These are phyloP conservation scores for Colletotrichum euphorbiae DNA, from an alignment of 2,329 filamentous ascomycete genomes.

Conservation along the genomic window DNA sequence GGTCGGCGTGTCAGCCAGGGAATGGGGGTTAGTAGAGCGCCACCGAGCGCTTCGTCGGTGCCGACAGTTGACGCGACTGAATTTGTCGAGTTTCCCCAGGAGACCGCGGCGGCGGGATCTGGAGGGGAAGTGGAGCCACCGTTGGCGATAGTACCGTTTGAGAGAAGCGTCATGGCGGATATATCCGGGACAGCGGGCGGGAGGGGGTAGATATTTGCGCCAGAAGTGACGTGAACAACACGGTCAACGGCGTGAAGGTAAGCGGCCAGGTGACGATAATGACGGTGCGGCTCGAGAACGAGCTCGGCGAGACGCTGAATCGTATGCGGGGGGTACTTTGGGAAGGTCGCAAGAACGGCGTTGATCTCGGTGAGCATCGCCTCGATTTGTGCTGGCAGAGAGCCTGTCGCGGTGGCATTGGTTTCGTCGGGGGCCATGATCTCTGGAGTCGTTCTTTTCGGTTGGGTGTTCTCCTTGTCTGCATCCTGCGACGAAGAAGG, in stretches of 20 bases:
- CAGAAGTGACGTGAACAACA: conserved; percentile 89
- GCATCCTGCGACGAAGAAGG: conserved; percentile 64
- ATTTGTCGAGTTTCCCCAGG: conserved; percentile 61
- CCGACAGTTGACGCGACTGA: conserved; percentile 65
- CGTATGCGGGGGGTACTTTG: conserved; percentile 85
- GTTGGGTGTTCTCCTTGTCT: conserved; percentile 76
- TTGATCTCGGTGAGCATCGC: conserved; percentile 72
- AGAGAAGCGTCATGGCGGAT: conserved; percentile 63
- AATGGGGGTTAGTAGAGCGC: conserved; percentile 92
- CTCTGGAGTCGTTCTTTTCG: conserved; percentile 44
- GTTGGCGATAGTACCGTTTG: conserved; percentile 69
- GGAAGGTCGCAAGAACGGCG: conserved; percentile 75
- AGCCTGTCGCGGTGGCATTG: conserved; percentile 49
- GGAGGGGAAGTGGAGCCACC: conserved; percentile 42
- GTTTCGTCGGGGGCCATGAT: conserved; percentile 49
- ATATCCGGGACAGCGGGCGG: conserved; percentile 73
- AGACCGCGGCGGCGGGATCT: conserved; percentile 53
- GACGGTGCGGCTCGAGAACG: conserved; percentile 77
- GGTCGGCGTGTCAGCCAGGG: conserved; percentile 76
- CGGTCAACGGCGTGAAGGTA: conserved; percentile 94
- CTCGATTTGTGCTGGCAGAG: conserved; percentile 73
- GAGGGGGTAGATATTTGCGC: conserved; percentile 83
- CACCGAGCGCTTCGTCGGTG: conserved; percentile 89
- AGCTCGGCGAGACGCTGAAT: conserved; percentile 93
- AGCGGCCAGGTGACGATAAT: conserved; percentile 84